Evolutionary conservation across 768 basidiomycete genomes (phyloP).

Genomic region (Hebeloma cylindrosporum): DNA sequence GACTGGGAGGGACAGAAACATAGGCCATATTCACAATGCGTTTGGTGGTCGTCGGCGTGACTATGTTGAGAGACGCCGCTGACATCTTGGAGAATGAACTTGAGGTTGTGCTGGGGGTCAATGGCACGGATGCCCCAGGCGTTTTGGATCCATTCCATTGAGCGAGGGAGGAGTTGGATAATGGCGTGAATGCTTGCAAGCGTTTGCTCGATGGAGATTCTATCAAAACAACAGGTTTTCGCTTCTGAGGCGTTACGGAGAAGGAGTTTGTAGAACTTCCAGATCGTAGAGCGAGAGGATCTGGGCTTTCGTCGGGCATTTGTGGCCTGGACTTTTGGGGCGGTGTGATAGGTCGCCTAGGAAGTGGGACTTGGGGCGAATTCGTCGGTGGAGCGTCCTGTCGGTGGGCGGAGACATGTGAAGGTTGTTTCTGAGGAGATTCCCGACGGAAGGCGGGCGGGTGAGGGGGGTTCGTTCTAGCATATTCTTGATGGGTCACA

Average conservation of each 20-base stretch:
- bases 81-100: slow-evolving; percentile 21
- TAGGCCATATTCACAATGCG: slow-evolving; percentile 42
- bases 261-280: slow-evolving; percentile 24
- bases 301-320: slow-evolving; percentile 47
- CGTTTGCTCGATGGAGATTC: slow-evolving; percentile 69
- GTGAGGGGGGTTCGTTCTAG: too few species aligned
- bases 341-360: slow-evolving; percentile 20
- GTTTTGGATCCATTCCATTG: slow-evolving; percentile 16
- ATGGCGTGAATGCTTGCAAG: slow-evolving; percentile 32
- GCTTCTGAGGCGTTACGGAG: slow-evolving; percentile 63
- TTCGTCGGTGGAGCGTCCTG: too few species aligned
- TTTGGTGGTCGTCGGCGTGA: slow-evolving; percentile 34
- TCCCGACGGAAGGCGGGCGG: too few species aligned
- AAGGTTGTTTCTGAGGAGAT: too few species aligned
- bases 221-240: slow-evolving; percentile 60
- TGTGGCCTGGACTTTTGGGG: slow-evolving; percentile 18
- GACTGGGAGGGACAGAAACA: slow-evolving; percentile 45
- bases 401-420: too few species aligned
- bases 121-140: slow-evolving; percentile 22
- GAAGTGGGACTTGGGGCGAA: too few species aligned
- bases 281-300: slow-evolving; percentile 50
- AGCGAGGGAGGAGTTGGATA: slow-evolving; percentile 14
- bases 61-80: slow-evolving; percentile 12
- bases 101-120: slow-evolving; percentile 31
- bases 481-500: slow-evolving; percentile 9